phyloP scores from a whole-genome alignment of 441 rosid genomes.

The Gossypium davidsonii region DNA sequence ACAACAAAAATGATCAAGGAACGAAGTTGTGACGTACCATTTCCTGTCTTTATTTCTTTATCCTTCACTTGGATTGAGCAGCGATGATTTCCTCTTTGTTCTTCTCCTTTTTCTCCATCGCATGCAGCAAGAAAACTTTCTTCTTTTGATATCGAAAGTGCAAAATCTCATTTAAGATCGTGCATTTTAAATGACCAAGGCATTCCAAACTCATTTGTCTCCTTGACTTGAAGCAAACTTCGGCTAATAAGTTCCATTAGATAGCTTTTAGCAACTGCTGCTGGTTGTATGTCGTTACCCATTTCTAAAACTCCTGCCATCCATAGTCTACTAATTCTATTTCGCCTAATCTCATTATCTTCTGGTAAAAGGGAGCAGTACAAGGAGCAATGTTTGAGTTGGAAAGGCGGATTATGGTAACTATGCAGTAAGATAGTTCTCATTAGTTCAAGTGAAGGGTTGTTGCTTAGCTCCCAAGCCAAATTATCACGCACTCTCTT shows the following conservation, averaged over 20 bases:
- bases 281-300: conserved; percentile 17
- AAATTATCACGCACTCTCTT: not conserved
- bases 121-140: conserved; percentile 27
- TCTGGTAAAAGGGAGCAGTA: conserved; percentile 31
- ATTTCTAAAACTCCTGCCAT: conserved; percentile 30
- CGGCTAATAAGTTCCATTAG: conserved; percentile 29
- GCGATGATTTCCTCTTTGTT: conserved; percentile 18
- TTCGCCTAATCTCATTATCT: conserved; percentile 21
- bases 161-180: conserved; percentile 30
- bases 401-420: conserved; percentile 29
- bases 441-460: conserved; percentile 22
- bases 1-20: conserved; percentile 26
- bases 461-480: conserved; percentile 31
- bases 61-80: conserved; percentile 21
- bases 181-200: conserved; percentile 36
- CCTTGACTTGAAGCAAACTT: conserved; percentile 28
- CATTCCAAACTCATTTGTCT: conserved; percentile 12
- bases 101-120: conserved; percentile 4
- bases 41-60: conserved; percentile 7
- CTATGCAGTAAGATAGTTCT: conserved; percentile 27
- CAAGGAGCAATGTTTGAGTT: conserved; percentile 34
- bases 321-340: conserved; percentile 29
- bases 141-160: conserved; percentile 8
- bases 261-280: conserved; percentile 28
- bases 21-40: conserved; percentile 19